Evolutionary conservation across 1,284 basidiomycete genomes (phyloP).

Genomic region (Amylostereum areolatum): DNA sequence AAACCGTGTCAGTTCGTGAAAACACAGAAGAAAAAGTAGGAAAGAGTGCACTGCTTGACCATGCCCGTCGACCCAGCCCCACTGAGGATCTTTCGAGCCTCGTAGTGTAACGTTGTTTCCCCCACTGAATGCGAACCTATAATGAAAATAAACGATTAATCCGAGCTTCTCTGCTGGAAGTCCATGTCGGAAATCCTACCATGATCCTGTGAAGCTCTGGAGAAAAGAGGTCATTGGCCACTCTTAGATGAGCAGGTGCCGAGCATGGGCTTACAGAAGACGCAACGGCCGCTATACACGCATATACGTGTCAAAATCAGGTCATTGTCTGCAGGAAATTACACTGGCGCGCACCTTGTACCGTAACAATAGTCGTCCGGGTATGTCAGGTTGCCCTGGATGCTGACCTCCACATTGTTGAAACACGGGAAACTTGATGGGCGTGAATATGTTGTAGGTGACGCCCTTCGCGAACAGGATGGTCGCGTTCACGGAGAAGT

Average conservation of each 20-base stretch:
- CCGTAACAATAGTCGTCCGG: slow-evolving; percentile 44
- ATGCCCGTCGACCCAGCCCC: slow-evolving; percentile 59
- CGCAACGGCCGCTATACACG: slow-evolving; percentile 7
- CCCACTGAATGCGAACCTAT: slow-evolving; percentile 45
- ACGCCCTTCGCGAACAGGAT: slow-evolving; percentile 51
- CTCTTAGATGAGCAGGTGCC: background rate
- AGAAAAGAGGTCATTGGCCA: background rate
- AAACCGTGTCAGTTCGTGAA: background rate
- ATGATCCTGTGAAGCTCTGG: slow-evolving; percentile 42
- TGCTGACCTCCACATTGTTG: slow-evolving; percentile 48
- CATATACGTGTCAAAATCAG: background rate
- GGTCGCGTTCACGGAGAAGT: slow-evolving; percentile 39
- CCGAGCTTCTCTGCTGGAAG: background rate
- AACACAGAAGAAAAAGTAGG: background rate
- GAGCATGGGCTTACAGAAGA: slow-evolving; percentile 30
- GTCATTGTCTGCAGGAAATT: background rate
- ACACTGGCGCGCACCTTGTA: slow-evolving; percentile 37
- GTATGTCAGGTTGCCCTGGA: slow-evolving; percentile 56
- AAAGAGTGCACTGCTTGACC: slow-evolving; percentile 42
- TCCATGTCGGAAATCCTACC: slow-evolving; percentile 25
- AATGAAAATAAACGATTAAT: background rate
- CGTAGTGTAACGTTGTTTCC: slow-evolving; percentile 54
- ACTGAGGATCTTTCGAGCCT: slow-evolving; percentile 44
- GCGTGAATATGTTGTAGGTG: slow-evolving; percentile 54
- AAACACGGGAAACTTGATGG: slow-evolving; percentile 48